Percentiles rank a stretch among this genome's conserved stretches.
phyloP scores from a whole-genome alignment of 2,329 filamentous ascomycete genomes.

The Metarhizium sp. region DNA sequence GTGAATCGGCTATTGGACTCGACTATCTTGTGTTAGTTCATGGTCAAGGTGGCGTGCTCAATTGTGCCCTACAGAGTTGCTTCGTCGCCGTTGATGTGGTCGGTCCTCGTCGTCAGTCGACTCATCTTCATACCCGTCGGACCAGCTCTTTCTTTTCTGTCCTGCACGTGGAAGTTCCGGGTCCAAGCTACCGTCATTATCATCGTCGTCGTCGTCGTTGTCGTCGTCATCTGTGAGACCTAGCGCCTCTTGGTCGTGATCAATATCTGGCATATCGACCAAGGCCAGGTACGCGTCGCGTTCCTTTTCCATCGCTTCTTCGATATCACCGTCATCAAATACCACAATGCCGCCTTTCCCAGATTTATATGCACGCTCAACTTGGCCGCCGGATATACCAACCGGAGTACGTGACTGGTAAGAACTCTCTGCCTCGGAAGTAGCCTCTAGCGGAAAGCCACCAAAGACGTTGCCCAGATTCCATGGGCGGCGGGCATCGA shows the following conservation, averaged over 20 bases:
- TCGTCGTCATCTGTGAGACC: constrained; percentile 51
- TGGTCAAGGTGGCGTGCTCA: neutral
- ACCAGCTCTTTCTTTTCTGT: constrained; percentile 74
- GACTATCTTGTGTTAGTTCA: constrained; percentile 32
- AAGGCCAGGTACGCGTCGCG: constrained; percentile 78
- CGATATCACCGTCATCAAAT: constrained; percentile 92
- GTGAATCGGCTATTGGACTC: constrained; percentile 56
- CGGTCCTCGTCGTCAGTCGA: constrained; percentile 65
- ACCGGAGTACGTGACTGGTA: constrained; percentile 43
- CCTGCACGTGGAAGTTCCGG: constrained; percentile 33
- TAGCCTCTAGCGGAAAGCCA: constrained; percentile 50
- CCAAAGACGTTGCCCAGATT: constrained; percentile 92
- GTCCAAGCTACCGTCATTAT: constrained; percentile 38
- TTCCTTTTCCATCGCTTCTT: constrained; percentile 67
- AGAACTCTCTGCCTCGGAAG: constrained; percentile 34
- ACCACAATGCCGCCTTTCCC: constrained; percentile 84
- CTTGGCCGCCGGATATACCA: constrained; percentile 65
- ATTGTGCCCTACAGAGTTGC: constrained; percentile 62
- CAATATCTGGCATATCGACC: constrained; percentile 82
- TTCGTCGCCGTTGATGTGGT: constrained; percentile 71
- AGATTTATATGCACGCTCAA: constrained; percentile 63
- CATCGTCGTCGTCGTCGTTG: constrained; percentile 45
- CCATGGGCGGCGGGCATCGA: constrained; percentile 89
- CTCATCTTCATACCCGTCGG: constrained; percentile 59
- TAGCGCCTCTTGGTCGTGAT: constrained; percentile 56